A percentile compares a stretch with the other conserved stretches of the same genome.
Conservation (phyloP, 2,329 filamentous ascomycete species). For the Sporothrix humicola region DNA sequence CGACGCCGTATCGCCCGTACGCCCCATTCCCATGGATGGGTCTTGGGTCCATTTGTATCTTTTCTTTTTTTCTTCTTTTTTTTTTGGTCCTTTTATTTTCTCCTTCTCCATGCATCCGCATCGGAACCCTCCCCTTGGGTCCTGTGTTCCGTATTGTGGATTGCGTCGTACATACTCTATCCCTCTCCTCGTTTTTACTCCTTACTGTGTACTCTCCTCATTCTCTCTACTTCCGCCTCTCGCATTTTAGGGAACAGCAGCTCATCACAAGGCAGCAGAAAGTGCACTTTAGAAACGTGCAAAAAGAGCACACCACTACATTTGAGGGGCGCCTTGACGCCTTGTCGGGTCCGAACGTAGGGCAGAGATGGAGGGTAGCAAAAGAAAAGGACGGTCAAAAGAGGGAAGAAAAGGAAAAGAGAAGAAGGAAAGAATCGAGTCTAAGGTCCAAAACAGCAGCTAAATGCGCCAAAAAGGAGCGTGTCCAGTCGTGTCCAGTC, state of each 20-base stretch:
- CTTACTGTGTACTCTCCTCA: neutral
- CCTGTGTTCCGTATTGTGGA: neutral
- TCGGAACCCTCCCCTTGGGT: conserved; percentile 5
- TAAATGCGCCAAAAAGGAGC: neutral
- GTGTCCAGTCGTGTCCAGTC: neutral
- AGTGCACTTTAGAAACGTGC: neutral
- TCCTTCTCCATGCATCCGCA: neutral
- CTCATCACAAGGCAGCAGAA: neutral
- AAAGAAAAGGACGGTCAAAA: too few relatives aligned
- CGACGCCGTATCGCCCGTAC: neutral
- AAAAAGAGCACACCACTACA: too few relatives aligned
- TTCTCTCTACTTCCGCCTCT: neutral
- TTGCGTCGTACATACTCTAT: neutral
- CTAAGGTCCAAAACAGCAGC: neutral
- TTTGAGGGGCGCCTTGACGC: too few relatives aligned
- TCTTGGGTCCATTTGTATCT: neutral
- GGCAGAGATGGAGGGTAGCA: neutral
- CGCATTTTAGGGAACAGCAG: neutral
- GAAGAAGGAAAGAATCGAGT: neutral
- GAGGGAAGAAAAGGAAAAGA: too few relatives aligned
- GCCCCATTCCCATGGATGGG: neutral
- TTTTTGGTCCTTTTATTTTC: neutral
- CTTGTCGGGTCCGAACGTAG: conserved; percentile 12
- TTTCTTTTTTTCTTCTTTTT: neutral
- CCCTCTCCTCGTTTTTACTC: neutral